Evolutionary conservation across 2,329 filamentous ascomycete species (phyloP).

Genomic region (Pseudophaeomoniella oleicola): DNA sequence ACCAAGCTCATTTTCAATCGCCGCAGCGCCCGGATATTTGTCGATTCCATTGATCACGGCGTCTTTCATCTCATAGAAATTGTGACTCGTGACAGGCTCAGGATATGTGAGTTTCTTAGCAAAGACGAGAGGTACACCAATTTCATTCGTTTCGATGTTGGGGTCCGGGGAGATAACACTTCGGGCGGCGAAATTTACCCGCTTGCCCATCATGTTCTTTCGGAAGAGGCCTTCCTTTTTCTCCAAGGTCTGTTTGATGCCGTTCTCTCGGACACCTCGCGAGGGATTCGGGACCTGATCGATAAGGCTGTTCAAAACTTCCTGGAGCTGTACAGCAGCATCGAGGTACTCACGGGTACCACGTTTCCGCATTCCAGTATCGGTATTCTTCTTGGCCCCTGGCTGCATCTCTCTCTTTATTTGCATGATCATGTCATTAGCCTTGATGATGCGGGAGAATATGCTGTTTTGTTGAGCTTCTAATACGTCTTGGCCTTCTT

Average conservation of each 20-base stretch:
- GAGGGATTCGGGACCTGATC: conserved; percentile 76
- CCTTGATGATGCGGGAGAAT: conserved; percentile 70
- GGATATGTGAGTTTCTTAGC: conserved; percentile 92
- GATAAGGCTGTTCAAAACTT: conserved; percentile 81
- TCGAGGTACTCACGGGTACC: conserved; percentile 66
- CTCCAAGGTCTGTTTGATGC: conserved; percentile 94
- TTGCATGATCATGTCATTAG: conserved; percentile 57
- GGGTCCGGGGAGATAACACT: conserved; percentile 97
- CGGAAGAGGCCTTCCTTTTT: conserved; percentile 98
- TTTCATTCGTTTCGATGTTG: conserved; percentile 98
- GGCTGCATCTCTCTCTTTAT: conserved; percentile 58
- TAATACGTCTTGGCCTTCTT: conserved; percentile 66
- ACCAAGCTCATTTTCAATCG: conserved; percentile 91
- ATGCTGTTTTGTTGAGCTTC: conserved; percentile 80
- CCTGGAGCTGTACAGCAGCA: conserved; percentile 71
- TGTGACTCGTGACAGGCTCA: conserved; percentile 92
- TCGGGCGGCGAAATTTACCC: conserved; percentile 93
- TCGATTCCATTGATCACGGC: conserved; percentile 90
- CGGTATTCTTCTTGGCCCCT: conserved; percentile 27
- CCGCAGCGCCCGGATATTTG: conserved; percentile 85
- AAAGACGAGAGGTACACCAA: conserved; percentile 95
- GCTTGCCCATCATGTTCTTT: conserved; percentile 99
- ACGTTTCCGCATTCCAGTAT: conserved; percentile 34
- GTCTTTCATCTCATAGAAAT: conserved; percentile 89
- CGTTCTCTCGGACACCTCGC: conserved; percentile 69